phyloP scores from a whole-genome alignment of 2,329 filamentous ascomycete species.

The Furcasterigmium furcatum region DNA sequence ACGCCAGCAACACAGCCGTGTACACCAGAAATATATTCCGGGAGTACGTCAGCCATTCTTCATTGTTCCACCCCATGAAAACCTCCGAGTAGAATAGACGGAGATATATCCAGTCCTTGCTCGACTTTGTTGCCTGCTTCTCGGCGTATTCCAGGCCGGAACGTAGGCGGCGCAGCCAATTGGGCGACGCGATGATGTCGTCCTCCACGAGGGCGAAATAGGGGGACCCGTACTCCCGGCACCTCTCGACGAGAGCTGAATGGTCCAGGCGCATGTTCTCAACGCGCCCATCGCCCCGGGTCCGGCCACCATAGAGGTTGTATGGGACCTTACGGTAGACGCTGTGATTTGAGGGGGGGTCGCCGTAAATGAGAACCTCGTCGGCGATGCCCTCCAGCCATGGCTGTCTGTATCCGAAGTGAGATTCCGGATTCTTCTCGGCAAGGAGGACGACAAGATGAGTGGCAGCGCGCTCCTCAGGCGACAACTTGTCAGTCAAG shows the following conservation, averaged over 20 bases:
- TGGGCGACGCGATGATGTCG: constrained; percentile 28
- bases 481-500: constrained; percentile 24
- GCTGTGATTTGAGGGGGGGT: neutral
- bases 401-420: constrained; percentile 23
- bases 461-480: constrained; percentile 24
- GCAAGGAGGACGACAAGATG: constrained; percentile 29
- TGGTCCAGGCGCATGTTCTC: constrained; percentile 30
- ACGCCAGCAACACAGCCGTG: constrained; percentile 13
- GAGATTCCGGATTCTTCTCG: constrained; percentile 23
- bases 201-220: constrained; percentile 35
- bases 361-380: constrained; percentile 26
- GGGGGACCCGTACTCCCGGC: constrained; percentile 18
- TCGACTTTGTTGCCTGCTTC: constrained; percentile 10
- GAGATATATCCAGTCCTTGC: constrained; percentile 29
- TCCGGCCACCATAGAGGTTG: constrained; percentile 15
- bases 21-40: constrained; percentile 21
- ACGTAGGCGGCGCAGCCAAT: constrained; percentile 27
- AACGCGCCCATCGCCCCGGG: constrained; percentile 21
- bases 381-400: constrained; percentile 28
- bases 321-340: constrained; percentile 12
- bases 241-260: constrained; percentile 27
- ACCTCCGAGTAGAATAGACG: constrained; percentile 34
- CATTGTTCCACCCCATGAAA: constrained; percentile 33
- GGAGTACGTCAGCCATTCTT: constrained; percentile 26
- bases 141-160: constrained; percentile 24